These are phyloP conservation scores for Ammopiptanthus mongolicus DNA, from an alignment of 306 rosid species.

Conservation along the genomic window DNA sequence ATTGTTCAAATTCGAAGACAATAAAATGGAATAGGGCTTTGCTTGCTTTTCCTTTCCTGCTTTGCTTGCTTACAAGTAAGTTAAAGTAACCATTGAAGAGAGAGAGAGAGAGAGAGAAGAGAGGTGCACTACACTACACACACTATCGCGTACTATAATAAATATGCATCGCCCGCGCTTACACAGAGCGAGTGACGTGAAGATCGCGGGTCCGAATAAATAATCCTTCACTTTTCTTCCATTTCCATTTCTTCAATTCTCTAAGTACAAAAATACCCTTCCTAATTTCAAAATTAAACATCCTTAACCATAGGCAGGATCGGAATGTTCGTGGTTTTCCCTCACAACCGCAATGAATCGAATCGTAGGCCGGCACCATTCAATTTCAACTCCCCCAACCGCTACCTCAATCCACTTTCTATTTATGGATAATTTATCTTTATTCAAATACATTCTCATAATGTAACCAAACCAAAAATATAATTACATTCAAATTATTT, in stretches of 20 bases:
- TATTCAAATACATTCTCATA: background rate
- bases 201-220: slow-evolving; percentile 24
- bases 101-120: no score
- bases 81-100: no score
- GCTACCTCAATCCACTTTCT: slow-evolving; percentile 23
- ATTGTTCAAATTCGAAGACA: slow-evolving; percentile 26
- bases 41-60: no score
- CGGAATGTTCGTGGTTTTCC: background rate
- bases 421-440: background rate
- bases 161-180: no score
- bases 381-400: slow-evolving; percentile 26
- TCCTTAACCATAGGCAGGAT: background rate
- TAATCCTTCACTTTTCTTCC: background rate
- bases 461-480: no score
- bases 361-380: slow-evolving; percentile 22
- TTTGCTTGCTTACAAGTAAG: no score
- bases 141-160: background rate
- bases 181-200: background rate
- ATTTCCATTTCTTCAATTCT: background rate
- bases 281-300: background rate
- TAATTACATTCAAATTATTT: no score
- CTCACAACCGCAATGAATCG: background rate
- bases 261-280: slow-evolving; percentile 22
- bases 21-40: background rate
- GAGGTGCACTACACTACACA: background rate